Evolutionary conservation across 2,329 filamentous ascomycete genomes (phyloP).

Genomic region (Remersonia thermophila): DNA sequence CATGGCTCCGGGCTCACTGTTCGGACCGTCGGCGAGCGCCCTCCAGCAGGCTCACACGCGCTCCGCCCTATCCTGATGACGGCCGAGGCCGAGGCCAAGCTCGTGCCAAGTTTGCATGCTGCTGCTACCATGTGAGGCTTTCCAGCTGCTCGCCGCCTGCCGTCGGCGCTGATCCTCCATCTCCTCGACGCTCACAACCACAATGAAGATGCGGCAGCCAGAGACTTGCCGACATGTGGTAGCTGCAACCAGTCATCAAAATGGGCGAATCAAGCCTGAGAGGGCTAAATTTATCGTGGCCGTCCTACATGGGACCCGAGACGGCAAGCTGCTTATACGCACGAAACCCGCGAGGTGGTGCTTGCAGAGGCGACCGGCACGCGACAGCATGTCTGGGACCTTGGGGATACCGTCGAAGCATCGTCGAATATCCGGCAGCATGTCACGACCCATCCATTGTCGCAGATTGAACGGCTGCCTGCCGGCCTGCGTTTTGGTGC

Average conservation of each 20-base stretch:
- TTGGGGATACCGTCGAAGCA: constrained; percentile 10
- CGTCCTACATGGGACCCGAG: constrained; percentile 5
- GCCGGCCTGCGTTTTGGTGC: neutral
- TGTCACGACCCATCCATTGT: constrained; percentile 9
- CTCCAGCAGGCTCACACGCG: neutral
- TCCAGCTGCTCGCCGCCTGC: neutral
- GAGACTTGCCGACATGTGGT: constrained; percentile 11
- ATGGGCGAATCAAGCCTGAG: constrained; percentile 8
- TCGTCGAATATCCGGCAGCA: constrained; percentile 10
- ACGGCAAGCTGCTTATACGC: constrained; percentile 12
- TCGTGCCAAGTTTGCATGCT: too few species aligned
- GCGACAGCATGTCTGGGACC: constrained; percentile 8
- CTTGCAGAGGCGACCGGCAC: constrained; percentile 6
- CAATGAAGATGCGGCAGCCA: constrained; percentile 13
- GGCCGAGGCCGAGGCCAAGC: too few species aligned
- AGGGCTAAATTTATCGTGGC: constrained; percentile 12
- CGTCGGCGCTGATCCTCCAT: neutral
- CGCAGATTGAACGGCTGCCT: constrained; percentile 7
- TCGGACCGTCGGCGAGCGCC: neutral
- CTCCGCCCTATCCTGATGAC: neutral
- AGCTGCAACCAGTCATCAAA: constrained; percentile 4
- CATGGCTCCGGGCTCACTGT: too few species aligned
- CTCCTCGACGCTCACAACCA: neutral
- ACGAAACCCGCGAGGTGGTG: constrained; percentile 11
- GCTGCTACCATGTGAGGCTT: too few species aligned